A percentile compares a stretch with the other conserved stretches of the same genome.
These are phyloP conservation scores for Ophiorrhiza pumila DNA, from an alignment of 257 asterid genomes.

Conservation along the genomic window DNA sequence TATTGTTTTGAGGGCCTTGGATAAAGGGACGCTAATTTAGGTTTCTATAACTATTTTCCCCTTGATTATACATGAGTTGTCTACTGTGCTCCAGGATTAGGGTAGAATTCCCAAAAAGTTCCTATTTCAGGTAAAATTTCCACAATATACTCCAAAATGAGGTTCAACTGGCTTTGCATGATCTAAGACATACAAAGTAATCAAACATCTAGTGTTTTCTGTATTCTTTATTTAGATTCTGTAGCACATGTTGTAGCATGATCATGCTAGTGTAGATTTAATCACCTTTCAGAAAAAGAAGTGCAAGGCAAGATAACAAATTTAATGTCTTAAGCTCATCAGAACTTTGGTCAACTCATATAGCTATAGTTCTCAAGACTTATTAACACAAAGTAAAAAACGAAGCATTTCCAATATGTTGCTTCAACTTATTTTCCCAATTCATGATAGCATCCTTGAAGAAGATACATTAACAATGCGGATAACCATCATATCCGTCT, in stretches of 20 bases:
- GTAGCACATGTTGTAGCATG: not conserved
- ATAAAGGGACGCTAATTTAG: not conserved
- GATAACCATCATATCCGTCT: not conserved
- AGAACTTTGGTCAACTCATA: not conserved
- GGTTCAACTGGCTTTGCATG: not conserved
- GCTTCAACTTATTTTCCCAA: not conserved
- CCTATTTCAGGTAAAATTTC: not conserved
- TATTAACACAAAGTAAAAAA: not conserved
- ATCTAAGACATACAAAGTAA: not conserved
- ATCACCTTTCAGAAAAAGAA: not conserved
- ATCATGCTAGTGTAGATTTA: not conserved
- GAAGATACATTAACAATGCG: not conserved
- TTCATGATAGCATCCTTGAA: not conserved
- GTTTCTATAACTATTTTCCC: not conserved
- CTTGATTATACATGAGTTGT: not conserved
- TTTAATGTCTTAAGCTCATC: not conserved
- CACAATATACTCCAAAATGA: not conserved
- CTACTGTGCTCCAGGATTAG: not conserved
- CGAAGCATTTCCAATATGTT: not conserved
- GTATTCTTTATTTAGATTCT: not conserved
- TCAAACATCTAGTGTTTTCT: not conserved
- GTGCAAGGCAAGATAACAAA: not conserved
- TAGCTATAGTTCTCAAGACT: not conserved
- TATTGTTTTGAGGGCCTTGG: not conserved
- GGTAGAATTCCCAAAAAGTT: not conserved